A percentile compares a stretch with the other conserved stretches of the same genome.
Evolutionary conservation across 306 rosid genomes (phyloP).

Genomic region (Oemleria cerasiformis): DNA sequence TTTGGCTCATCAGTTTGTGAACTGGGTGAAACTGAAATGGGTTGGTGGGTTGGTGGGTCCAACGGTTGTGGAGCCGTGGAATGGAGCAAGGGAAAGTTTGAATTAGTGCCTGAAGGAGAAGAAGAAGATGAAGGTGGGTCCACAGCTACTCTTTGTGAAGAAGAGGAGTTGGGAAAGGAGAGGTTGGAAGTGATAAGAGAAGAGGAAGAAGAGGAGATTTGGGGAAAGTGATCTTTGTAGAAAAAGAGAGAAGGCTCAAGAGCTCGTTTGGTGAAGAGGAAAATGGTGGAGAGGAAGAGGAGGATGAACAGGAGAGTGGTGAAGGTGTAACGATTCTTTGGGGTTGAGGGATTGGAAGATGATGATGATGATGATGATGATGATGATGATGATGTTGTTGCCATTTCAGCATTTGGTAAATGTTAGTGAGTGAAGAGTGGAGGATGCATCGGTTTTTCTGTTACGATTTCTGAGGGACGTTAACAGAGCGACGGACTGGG

Average conservation of each 20-base stretch:
- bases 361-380: conserved; percentile 6
- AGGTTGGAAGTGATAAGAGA: conserved; percentile 3
- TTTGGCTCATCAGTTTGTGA: not conserved
- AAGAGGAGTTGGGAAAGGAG: conserved; percentile 7
- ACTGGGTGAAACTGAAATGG: conserved; percentile 16
- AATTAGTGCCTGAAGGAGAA: conserved; percentile 1
- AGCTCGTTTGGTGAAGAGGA: conserved; percentile 48
- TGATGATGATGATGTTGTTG: conserved; percentile 9
- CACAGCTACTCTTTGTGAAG: not conserved
- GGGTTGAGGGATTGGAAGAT: conserved; percentile 12
- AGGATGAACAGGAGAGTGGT: conserved; percentile 43
- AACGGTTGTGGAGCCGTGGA: conserved; percentile 12
- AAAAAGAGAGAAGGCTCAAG: conserved; percentile 41
- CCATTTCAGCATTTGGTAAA: conserved; percentile 30
- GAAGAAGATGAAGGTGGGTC: conserved; percentile 16
- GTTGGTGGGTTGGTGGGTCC: conserved; percentile 19
- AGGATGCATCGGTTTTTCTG: conserved; percentile 1
- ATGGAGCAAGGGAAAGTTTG: conserved; percentile 7
- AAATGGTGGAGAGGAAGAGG: conserved; percentile 39
- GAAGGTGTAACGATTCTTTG: conserved; percentile 37
- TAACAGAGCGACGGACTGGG: not conserved
- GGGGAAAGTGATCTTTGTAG: conserved; percentile 49
- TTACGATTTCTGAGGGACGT: not conserved
- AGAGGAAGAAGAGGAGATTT: conserved; percentile 27
- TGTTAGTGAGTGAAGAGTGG: not conserved